Percentiles rank a stretch among this genome's conserved stretches.
phyloP scores from a whole-genome alignment of 768 basidiomycete genomes.

The Coprinellus micaceus region DNA sequence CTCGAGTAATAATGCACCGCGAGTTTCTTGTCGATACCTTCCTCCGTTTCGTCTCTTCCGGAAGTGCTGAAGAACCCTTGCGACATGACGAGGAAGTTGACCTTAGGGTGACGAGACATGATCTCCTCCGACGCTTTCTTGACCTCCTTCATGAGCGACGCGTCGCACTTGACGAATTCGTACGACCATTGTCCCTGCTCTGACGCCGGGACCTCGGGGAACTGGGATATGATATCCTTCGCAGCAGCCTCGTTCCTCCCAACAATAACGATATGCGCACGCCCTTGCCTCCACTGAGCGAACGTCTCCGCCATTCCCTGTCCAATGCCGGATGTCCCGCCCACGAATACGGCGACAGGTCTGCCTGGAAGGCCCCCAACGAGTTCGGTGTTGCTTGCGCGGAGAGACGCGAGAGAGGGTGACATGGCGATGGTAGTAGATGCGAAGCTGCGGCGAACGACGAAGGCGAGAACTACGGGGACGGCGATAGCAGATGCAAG shows the following conservation, averaged over 20 bases:
- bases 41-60: conserved; percentile 31
- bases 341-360: conserved; percentile 36
- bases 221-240: conserved; percentile 32
- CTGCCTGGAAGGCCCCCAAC: background rate
- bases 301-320: conserved; percentile 42
- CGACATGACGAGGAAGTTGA: conserved; percentile 49
- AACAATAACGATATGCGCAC: conserved; percentile 44
- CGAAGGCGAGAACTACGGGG: no score
- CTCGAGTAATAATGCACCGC: conserved; percentile 46
- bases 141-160: conserved; percentile 42
- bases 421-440: no score
- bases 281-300: conserved; percentile 39
- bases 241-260: conserved; percentile 49
- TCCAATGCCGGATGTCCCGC: conserved; percentile 43
- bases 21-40: conserved; percentile 31
- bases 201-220: conserved; percentile 30
- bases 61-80: conserved; percentile 40
- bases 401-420: no score
- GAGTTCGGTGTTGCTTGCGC: no score
- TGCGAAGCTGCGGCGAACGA: no score
- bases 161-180: conserved; percentile 46
- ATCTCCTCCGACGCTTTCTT: conserved; percentile 29
- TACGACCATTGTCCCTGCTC: conserved; percentile 17
- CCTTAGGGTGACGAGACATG: conserved; percentile 33
- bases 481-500: no score